Conservation (phyloP, 225 moss, liverwort and hornwort genomes). For the Polytrichum formosum region DNA sequence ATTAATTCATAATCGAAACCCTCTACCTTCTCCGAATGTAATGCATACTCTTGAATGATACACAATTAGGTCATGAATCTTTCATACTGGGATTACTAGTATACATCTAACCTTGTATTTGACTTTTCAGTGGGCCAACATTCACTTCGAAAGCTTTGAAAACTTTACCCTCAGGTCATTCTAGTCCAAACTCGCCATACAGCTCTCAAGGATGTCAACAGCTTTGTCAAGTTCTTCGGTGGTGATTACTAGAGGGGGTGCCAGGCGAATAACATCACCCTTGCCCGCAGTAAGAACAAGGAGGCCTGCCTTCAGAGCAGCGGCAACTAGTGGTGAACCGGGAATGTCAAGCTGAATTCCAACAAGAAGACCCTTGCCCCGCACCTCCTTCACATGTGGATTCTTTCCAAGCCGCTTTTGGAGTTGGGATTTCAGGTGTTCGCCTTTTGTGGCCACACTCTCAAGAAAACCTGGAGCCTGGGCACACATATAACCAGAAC, state of each 20-base stretch:
- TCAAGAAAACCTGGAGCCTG: constrained; percentile 53
- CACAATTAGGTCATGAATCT: too few relatives aligned
- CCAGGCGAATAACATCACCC: constrained; percentile 83
- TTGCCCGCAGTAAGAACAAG: constrained; percentile 85
- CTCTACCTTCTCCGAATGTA: too few relatives aligned
- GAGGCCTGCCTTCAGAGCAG: constrained; percentile 72
- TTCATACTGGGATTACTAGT: too few relatives aligned
- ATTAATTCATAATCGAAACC: too few relatives aligned
- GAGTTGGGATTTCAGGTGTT: constrained; percentile 36
- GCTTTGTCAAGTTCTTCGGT: constrained; percentile 70
- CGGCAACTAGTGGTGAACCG: constrained; percentile 63
- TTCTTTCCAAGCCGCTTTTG: constrained; percentile 46
- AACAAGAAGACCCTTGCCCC: constrained; percentile 77
- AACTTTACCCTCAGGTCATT: not conserved
- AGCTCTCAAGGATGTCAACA: constrained; percentile 55
- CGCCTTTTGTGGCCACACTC: constrained; percentile 39
- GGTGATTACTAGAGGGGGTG: constrained; percentile 79
- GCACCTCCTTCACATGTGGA: constrained; percentile 77
- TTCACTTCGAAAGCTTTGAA: too few relatives aligned
- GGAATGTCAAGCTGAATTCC: constrained; percentile 80
- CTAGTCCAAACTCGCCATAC: constrained; percentile 35
- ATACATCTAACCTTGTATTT: too few relatives aligned
- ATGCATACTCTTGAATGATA: too few relatives aligned
- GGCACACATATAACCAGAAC: not conserved
- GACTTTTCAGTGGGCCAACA: too few relatives aligned